A percentile compares a stretch with the other conserved stretches of the same genome.
phyloP scores from a whole-genome alignment of 768 basidiomycete species.

The Mycena albidolilacea region DNA sequence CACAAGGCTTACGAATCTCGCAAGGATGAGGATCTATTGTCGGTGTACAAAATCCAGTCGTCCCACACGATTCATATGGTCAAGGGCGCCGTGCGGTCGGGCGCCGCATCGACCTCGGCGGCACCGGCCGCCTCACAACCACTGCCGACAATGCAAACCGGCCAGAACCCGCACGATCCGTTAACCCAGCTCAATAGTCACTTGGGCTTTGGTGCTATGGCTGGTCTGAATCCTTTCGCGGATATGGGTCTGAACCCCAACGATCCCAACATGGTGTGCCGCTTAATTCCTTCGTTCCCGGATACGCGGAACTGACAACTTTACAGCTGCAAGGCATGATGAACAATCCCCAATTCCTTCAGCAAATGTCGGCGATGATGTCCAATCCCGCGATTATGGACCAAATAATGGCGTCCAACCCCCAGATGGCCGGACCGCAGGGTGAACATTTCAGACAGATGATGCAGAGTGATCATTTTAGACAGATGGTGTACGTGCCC shows the following conservation, averaged over 20 bases:
- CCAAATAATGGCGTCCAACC: conserved; percentile 86
- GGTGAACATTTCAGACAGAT: conserved; percentile 82
- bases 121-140: conserved; percentile 66
- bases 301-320: conserved; percentile 22
- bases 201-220: conserved; percentile 84
- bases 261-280: conserved; percentile 92
- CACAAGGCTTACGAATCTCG: conserved; percentile 15
- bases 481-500: conserved; percentile 77
- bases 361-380: conserved; percentile 91
- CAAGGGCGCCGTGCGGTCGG: conserved; percentile 79
- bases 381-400: conserved; percentile 92
- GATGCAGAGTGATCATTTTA: conserved; percentile 82
- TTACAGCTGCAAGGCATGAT: conserved; percentile 86
- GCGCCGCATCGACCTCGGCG: conserved; percentile 55
- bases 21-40: conserved; percentile 87
- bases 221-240: conserved; percentile 92
- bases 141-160: conserved; percentile 90
- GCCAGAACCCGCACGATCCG: conserved; percentile 90
- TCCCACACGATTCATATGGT: conserved; percentile 95
- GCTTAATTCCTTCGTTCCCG: conserved; percentile 27
- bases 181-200: conserved; percentile 87
- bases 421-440: conserved; percentile 70
- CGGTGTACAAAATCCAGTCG: conserved; percentile 91
- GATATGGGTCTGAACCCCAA: conserved; percentile 92
- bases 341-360: conserved; percentile 86